A percentile compares a stretch with the other conserved stretches of the same genome.
These are phyloP conservation scores for Globisporangium iwayamae DNA, from an alignment of 352 stramenopile genomes.

Conservation along the genomic window DNA sequence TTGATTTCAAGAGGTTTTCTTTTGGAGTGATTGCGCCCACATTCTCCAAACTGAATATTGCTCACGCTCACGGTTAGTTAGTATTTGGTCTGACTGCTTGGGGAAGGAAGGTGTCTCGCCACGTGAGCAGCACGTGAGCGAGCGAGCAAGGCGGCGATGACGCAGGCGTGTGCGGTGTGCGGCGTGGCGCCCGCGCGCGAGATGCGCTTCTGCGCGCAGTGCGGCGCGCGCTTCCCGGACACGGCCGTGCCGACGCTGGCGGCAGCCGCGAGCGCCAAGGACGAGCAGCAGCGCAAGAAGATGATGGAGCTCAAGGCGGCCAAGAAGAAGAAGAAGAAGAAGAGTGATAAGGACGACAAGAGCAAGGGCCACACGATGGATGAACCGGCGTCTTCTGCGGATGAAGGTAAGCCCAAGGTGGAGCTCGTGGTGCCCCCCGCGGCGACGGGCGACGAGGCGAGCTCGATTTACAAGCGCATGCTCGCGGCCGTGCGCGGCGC, in stretches of 20 bases:
- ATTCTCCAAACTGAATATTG: too few species aligned
- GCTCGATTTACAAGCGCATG: slow-evolving; percentile 78
- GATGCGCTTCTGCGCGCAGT: slow-evolving; percentile 55
- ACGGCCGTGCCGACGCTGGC: slow-evolving; percentile 7
- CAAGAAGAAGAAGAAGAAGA: slow-evolving; percentile 15
- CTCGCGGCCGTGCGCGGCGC: slow-evolving; percentile 69
- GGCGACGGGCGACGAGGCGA: slow-evolving; percentile 65
- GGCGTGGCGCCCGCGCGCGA: slow-evolving; percentile 20
- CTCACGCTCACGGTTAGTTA: too few species aligned
- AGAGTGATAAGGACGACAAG: slow-evolving; percentile 12
- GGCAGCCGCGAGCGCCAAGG: slow-evolving; percentile 9
- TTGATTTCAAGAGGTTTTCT: too few species aligned
- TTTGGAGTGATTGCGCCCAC: too few species aligned
- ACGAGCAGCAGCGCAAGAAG: slow-evolving; percentile 22
- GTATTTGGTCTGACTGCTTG: neutral
- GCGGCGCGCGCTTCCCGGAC: slow-evolving; percentile 28
- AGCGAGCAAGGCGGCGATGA: slow-evolving; percentile 9
- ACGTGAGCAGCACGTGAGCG: neutral
- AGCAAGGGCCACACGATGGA: slow-evolving; percentile 24
- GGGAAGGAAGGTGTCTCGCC: neutral
- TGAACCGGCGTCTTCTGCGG: slow-evolving; percentile 9
- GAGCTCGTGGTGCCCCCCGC: slow-evolving; percentile 49
- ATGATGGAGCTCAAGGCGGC: slow-evolving; percentile 6
- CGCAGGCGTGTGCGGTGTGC: slow-evolving; percentile 43
- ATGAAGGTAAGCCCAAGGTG: neutral